Evolutionary conservation across 371 early-diverging fungal species (phyloP).

Genomic region (Zancudomyces culisetae): DNA sequence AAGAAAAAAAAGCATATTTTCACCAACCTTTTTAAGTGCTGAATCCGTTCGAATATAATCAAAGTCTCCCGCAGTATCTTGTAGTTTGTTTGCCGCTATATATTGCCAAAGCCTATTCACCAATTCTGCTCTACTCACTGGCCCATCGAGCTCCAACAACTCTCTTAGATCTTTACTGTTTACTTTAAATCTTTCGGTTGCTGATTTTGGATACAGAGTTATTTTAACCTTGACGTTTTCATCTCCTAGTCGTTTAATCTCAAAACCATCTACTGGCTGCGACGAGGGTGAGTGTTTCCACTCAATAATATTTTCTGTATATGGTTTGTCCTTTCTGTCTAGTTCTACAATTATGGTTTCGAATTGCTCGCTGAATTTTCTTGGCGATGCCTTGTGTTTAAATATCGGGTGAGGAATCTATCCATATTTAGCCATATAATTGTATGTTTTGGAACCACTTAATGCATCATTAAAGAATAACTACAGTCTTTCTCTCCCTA

Average conservation of each 20-base stretch:
- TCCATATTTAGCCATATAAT: no score
- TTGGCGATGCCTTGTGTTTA: constrained; percentile 34
- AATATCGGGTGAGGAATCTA: constrained; percentile 29
- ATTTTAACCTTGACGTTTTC: constrained; percentile 62
- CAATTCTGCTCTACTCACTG: constrained; percentile 23
- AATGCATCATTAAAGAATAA: no score
- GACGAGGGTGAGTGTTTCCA: constrained; percentile 15
- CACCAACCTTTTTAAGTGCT: constrained; percentile 26
- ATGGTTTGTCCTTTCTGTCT: constrained; percentile 50
- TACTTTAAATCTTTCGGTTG: constrained; percentile 61
- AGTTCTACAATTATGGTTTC: constrained; percentile 61
- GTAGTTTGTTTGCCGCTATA: constrained; percentile 36
- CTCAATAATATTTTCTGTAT: constrained; percentile 17
- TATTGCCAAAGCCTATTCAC: constrained; percentile 90
- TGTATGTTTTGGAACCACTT: no score
- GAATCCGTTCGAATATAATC: constrained; percentile 41
- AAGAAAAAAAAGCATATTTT: neutral
- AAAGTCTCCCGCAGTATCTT: constrained; percentile 17
- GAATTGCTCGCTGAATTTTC: constrained; percentile 74
- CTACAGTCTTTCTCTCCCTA: no score
- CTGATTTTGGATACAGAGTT: constrained; percentile 48
- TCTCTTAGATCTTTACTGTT: constrained; percentile 48
- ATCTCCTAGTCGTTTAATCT: constrained; percentile 77
- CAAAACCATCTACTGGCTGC: constrained; percentile 70
- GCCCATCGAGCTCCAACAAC: constrained; percentile 32